Evolutionary conservation across 257 asterid species (phyloP).

Genomic region (Avicennia marina): DNA sequence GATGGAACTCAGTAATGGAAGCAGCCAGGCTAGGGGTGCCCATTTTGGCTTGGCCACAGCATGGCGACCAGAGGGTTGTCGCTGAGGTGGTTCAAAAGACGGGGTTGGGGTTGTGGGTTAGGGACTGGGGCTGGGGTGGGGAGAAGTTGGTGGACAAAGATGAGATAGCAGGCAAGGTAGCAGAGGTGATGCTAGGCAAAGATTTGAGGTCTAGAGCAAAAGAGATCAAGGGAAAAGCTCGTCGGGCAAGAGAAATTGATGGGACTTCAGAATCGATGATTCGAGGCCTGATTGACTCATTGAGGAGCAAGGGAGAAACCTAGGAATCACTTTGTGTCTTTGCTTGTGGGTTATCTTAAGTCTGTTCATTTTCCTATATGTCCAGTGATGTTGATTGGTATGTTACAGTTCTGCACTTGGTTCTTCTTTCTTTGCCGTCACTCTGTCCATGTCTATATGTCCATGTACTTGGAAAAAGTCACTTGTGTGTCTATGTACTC

Average conservation of each 20-base stretch:
- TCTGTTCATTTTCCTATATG: too few species aligned
- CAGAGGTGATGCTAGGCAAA: slow-evolving; percentile 16
- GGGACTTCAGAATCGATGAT: slow-evolving; percentile 28
- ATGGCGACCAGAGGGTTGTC: slow-evolving; percentile 36
- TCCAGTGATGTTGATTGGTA: too few species aligned
- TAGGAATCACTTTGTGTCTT: too few species aligned
- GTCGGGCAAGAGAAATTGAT: slow-evolving; percentile 13
- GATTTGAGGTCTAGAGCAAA: slow-evolving; percentile 18
- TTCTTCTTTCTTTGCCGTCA: too few species aligned
- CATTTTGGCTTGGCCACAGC: slow-evolving; percentile 43
- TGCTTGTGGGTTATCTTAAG: too few species aligned
- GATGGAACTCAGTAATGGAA: slow-evolving; percentile 45
- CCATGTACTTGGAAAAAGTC: too few species aligned
- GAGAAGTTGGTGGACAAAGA: slow-evolving; percentile 19
- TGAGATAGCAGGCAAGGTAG: slow-evolving; percentile 28
- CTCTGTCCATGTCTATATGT: too few species aligned
- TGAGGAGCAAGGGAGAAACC: too few species aligned
- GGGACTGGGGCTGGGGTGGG: slow-evolving; percentile 36
- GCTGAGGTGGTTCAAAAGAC: slow-evolving; percentile 35
- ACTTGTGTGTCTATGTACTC: too few species aligned
- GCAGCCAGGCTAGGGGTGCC: slow-evolving; percentile 41
- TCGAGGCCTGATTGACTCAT: slow-evolving; percentile 15
- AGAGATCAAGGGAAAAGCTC: slow-evolving; percentile 20
- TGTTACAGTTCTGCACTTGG: too few species aligned
- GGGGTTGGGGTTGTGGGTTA: slow-evolving; percentile 34